Evolutionary conservation across 306 rosid species (phyloP).

Genomic region (Acacia acuminata): DNA sequence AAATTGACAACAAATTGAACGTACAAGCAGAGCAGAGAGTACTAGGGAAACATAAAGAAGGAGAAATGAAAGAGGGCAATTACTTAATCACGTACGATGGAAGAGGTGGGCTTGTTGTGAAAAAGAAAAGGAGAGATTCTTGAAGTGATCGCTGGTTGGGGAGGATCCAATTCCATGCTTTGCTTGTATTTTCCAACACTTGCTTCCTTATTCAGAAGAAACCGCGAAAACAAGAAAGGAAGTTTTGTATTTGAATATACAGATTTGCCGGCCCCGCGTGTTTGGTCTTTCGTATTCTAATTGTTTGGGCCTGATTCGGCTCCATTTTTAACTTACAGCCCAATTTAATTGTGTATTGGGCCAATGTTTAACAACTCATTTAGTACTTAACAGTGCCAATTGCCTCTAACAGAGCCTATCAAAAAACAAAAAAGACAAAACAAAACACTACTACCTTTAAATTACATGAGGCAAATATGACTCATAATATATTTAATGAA

Average conservation of each 20-base stretch:
- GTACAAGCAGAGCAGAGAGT: not conserved
- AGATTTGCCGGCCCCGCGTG: not conserved
- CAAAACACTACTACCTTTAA: too few species aligned
- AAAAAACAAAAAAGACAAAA: too few species aligned
- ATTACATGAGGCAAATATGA: too few species aligned
- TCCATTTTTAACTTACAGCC: not conserved
- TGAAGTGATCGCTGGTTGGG: not conserved
- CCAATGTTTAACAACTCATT: too few species aligned
- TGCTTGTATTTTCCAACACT: slow-evolving; percentile 27
- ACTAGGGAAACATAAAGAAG: not conserved
- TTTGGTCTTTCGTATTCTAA: not conserved
- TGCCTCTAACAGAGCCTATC: too few species aligned
- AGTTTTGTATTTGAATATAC: not conserved
- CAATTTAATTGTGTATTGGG: too few species aligned
- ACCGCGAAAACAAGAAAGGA: slow-evolving; percentile 30
- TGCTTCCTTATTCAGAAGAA: slow-evolving; percentile 31
- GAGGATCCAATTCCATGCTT: slow-evolving; percentile 46
- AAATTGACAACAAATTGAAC: not conserved
- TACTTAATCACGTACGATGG: not conserved
- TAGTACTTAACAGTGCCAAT: too few species aligned
- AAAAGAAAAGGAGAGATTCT: not conserved
- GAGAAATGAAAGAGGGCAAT: not conserved
- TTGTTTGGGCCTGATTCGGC: not conserved
- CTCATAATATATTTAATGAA: too few species aligned
- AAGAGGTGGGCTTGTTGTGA: not conserved